Conservation (phyloP, 2,329 filamentous ascomycete species). For the Botrytis medusae region DNA sequence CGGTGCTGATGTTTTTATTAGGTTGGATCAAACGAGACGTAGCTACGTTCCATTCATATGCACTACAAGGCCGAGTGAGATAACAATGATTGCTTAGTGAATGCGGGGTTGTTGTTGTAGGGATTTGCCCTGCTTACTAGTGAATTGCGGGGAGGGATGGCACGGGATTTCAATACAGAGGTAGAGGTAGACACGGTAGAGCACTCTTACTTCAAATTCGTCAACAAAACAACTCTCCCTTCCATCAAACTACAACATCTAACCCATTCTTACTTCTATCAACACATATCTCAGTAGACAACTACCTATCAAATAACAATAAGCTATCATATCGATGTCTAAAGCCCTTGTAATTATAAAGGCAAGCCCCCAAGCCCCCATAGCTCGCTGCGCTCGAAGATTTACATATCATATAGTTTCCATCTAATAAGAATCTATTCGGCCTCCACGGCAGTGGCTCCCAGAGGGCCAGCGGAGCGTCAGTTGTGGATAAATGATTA, state of each 20-base stretch:
- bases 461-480: neutral
- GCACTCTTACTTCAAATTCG: neutral
- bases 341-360: neutral
- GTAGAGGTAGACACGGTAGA: no score
- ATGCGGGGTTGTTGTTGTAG: neutral
- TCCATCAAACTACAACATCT: neutral
- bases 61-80: neutral
- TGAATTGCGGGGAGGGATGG: neutral
- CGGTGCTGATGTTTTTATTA: neutral
- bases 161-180: neutral
- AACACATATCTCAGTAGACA: no score
- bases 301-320: no score
- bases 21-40: neutral
- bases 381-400: neutral
- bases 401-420: neutral
- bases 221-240: neutral
- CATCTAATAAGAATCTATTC: neutral
- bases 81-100: neutral
- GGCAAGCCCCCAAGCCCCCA: neutral
- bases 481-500: neutral
- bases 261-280: no score
- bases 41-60: neutral
- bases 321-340: no score
- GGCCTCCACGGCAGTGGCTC: slow-evolving; percentile 5
- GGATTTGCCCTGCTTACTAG: neutral